Conservation (phyloP, 495 filamentous ascomycete species). For the Lineolata rhizophorae region DNA sequence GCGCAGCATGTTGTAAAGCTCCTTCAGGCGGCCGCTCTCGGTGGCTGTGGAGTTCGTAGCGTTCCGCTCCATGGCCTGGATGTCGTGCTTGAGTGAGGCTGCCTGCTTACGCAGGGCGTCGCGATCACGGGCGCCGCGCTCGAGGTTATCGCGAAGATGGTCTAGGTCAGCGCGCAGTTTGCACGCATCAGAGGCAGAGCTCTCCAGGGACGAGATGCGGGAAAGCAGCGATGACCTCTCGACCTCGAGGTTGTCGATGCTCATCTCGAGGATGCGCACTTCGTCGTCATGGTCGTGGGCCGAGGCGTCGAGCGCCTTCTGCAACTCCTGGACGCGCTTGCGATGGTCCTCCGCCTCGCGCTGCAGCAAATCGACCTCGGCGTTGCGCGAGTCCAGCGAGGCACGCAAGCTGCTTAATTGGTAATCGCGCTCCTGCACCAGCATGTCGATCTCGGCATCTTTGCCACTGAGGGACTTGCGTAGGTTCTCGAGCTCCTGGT, state of each 20-base stretch:
- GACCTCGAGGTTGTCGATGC: slow-evolving; percentile 16
- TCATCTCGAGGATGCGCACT: slow-evolving; percentile 21
- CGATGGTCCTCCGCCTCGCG: slow-evolving; percentile 1
- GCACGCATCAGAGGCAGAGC: too few species aligned
- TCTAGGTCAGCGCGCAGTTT: too few species aligned
- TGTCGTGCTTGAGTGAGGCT: too few species aligned
- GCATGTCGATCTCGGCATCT: slow-evolving; percentile 5
- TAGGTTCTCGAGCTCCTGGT: slow-evolving; percentile 9
- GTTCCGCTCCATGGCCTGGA: too few species aligned
- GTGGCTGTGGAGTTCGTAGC: too few species aligned
- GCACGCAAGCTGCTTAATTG: slow-evolving; percentile 8
- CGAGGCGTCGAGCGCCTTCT: too few species aligned
- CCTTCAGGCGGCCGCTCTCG: too few species aligned
- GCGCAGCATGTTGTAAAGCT: too few species aligned
- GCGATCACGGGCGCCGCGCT: too few species aligned
- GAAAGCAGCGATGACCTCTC: slow-evolving; percentile 27
- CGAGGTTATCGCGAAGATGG: too few species aligned
- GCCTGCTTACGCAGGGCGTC: too few species aligned
- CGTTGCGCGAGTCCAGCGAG: slow-evolving; percentile 5
- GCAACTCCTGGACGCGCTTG: too few species aligned
- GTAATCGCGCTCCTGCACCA: slow-evolving; percentile 7
- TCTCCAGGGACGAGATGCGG: slow-evolving; percentile 31
- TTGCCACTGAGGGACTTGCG: slow-evolving; percentile 5
- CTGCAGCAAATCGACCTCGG: slow-evolving; percentile 8
- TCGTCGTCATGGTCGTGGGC: slow-evolving; percentile 24